Evolutionary conservation across 2,329 filamentous ascomycete genomes (phyloP).

Genomic region (Bimuria novae-zelandiae): DNA sequence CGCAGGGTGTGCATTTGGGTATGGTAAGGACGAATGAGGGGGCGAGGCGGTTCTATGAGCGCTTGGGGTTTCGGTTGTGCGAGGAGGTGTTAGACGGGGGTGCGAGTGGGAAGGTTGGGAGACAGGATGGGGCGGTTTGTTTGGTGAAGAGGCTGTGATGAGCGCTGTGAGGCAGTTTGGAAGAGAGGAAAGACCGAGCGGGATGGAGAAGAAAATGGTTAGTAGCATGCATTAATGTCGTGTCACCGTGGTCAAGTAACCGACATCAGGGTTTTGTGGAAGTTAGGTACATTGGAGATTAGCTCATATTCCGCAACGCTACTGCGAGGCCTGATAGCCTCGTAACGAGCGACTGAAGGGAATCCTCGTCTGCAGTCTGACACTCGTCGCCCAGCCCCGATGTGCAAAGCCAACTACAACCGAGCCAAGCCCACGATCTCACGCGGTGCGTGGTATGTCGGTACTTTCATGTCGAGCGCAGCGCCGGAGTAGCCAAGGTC

Average conservation of each 20-base stretch:
- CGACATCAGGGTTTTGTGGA: background rate
- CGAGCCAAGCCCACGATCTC: slow-evolving; percentile 50
- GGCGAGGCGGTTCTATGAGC: slow-evolving; percentile 36
- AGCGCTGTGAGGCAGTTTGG: no score
- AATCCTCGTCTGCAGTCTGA: background rate
- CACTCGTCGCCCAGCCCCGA: background rate
- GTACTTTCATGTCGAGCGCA: slow-evolving; percentile 77
- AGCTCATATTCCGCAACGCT: background rate
- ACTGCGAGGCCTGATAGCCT: background rate
- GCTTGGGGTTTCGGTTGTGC: slow-evolving; percentile 29
- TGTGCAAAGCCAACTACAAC: slow-evolving; percentile 36
- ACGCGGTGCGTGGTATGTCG: slow-evolving; percentile 53
- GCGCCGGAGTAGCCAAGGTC: slow-evolving; percentile 74
- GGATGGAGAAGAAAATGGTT: no score
- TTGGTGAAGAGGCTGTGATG: slow-evolving; percentile 29
- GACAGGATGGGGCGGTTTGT: slow-evolving; percentile 28
- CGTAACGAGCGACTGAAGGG: slow-evolving; percentile 1
- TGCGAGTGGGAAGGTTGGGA: slow-evolving; percentile 29
- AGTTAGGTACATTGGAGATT: background rate
- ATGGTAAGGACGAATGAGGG: slow-evolving; percentile 40
- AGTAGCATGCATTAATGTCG: no score
- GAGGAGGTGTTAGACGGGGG: slow-evolving; percentile 33
- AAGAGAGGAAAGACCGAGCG: no score
- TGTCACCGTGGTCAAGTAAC: no score
- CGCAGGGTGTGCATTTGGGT: slow-evolving; percentile 41